phyloP scores from a whole-genome alignment of 305 asterid genomes.

The Fraxinus platypoda region DNA sequence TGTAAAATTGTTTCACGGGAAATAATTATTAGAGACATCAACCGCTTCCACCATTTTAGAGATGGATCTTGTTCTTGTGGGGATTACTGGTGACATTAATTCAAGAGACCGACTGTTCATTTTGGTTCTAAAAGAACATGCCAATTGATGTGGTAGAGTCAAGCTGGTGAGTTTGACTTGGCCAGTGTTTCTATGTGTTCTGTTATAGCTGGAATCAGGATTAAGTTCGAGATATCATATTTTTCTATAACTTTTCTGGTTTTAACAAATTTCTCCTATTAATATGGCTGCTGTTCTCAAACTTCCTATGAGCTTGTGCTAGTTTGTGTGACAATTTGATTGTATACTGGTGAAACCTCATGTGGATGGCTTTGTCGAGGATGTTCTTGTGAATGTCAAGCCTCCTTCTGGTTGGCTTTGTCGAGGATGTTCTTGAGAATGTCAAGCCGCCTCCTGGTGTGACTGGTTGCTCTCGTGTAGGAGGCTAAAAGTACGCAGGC shows the following conservation, averaged over 20 bases:
- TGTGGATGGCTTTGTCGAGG: not conserved
- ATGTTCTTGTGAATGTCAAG: too few relatives aligned
- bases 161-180: not conserved
- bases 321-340: not conserved
- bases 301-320: not conserved
- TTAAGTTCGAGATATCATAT: not conserved
- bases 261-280: not conserved
- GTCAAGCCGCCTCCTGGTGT: conserved; percentile 22
- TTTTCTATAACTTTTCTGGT: not conserved
- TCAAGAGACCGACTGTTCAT: conserved; percentile 18
- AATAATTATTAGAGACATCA: conserved; percentile 71
- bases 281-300: not conserved
- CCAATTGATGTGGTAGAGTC: not conserved
- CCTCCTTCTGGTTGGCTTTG: not conserved
- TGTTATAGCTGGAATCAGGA: not conserved
- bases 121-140: conserved; percentile 21
- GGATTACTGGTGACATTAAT: conserved; percentile 65
- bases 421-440: too few relatives aligned
- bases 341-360: not conserved
- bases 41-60: conserved; percentile 84
- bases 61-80: conserved; percentile 85
- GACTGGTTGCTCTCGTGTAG: conserved; percentile 86
- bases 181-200: not conserved
- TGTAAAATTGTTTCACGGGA: conserved; percentile 71
- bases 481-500: conserved; percentile 96